Conservation (phyloP, 169 alveolate genomes). For the Blepharisma undulans region DNA sequence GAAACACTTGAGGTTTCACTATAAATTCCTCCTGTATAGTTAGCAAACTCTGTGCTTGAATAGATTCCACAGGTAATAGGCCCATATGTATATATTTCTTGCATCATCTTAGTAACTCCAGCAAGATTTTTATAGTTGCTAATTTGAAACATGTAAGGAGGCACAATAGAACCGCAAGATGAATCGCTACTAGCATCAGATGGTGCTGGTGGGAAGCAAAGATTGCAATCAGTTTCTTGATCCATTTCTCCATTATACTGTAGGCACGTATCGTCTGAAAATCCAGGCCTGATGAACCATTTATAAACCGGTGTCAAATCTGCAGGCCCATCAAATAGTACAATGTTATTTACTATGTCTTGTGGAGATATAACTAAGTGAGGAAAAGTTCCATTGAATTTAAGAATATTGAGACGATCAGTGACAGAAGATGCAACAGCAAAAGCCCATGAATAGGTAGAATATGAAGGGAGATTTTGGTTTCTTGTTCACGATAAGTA, state of each 20-base stretch:
- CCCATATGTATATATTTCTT: slow-evolving; percentile 78
- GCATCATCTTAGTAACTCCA: slow-evolving; percentile 75
- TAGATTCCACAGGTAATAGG: slow-evolving; percentile 81
- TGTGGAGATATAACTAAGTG: slow-evolving; percentile 67
- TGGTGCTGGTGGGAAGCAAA: slow-evolving; percentile 63
- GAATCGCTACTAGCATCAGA: slow-evolving; percentile 52
- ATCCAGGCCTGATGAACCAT: slow-evolving; percentile 64
- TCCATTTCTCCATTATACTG: slow-evolving; percentile 70
- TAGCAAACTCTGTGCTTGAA: slow-evolving; percentile 62
- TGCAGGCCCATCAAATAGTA: slow-evolving; percentile 85
- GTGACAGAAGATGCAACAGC: slow-evolving; percentile 81
- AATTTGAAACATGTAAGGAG: slow-evolving; percentile 59
- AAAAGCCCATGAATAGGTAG: slow-evolving; percentile 88
- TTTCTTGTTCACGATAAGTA: slow-evolving; percentile 70
- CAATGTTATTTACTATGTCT: slow-evolving; percentile 76
- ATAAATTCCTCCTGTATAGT: slow-evolving; percentile 77
- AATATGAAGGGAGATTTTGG: slow-evolving; percentile 73
- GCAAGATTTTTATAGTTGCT: slow-evolving; percentile 58
- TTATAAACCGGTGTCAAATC: slow-evolving; percentile 74
- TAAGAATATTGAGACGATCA: slow-evolving; percentile 83
- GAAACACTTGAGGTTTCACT: slow-evolving; percentile 41
- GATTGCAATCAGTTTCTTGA: slow-evolving; percentile 44
- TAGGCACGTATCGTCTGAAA: slow-evolving; percentile 77
- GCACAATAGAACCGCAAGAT: slow-evolving; percentile 62
- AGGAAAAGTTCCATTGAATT: too few species aligned